Evolutionary conservation across 768 basidiomycete species (phyloP).

Genomic region (Xanthoconium purpureum): DNA sequence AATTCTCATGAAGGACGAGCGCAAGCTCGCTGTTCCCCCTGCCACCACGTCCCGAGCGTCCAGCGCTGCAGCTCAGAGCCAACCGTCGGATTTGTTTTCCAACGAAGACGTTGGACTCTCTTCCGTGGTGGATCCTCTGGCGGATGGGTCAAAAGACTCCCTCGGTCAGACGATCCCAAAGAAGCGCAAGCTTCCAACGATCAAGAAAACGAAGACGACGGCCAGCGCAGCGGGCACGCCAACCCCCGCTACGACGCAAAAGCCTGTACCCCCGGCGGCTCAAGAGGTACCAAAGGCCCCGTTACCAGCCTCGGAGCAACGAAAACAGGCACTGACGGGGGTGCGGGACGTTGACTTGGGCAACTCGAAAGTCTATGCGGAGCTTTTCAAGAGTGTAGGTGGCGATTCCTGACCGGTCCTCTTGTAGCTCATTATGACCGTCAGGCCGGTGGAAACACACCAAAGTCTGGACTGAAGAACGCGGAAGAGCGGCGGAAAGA

Average conservation of each 20-base stretch:
- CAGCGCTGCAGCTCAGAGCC: conserved; percentile 34
- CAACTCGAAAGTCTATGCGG: conserved; percentile 60
- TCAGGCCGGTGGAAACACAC: conserved; percentile 43
- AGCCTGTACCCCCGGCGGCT: conserved; percentile 7
- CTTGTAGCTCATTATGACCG: not conserved
- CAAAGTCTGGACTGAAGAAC: conserved; percentile 45
- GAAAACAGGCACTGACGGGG: conserved; percentile 43
- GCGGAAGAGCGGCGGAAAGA: conserved; percentile 72
- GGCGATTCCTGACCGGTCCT: not conserved
- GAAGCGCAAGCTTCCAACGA: conserved; percentile 65
- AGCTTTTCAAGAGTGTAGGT: conserved; percentile 58
- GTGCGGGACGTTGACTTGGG: conserved; percentile 61
- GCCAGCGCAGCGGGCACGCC: conserved; percentile 19
- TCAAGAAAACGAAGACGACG: conserved; percentile 60
- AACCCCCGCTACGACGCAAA: conserved; percentile 25
- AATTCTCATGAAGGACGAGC: conserved; percentile 42
- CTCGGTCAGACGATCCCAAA: conserved; percentile 37
- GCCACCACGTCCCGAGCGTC: conserved; percentile 22
- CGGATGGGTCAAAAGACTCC: conserved; percentile 22
- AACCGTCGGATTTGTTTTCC: conserved; percentile 24
- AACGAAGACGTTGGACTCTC: conserved; percentile 29
- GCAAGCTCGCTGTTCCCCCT: conserved; percentile 27
- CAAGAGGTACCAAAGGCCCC: conserved; percentile 29
- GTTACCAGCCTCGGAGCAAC: conserved; percentile 26
- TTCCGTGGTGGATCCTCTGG: conserved; percentile 6